Evolutionary conservation across 352 stramenopile genomes (phyloP).

Genomic region (Peronospora farinosa): DNA sequence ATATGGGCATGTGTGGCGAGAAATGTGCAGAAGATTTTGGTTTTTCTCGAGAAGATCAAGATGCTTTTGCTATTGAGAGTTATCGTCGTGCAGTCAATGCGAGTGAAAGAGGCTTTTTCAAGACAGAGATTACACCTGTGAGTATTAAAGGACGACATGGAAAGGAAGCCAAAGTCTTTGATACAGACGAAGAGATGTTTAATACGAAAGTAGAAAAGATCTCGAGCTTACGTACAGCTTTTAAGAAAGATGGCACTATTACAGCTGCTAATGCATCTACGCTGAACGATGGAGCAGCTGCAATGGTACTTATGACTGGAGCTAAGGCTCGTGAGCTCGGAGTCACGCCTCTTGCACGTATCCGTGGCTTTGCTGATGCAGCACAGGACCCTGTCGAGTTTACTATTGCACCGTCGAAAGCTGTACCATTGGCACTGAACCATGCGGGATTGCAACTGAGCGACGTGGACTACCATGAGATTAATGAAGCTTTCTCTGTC

Average conservation of each 20-base stretch:
- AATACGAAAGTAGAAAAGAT: conserved; percentile 91
- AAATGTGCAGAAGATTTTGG: conserved; percentile 89
- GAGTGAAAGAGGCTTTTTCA: conserved; percentile 83
- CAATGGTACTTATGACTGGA: conserved; percentile 94
- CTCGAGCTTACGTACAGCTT: conserved; percentile 84
- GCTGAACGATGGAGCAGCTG: conserved; percentile 95
- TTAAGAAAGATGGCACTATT: conserved; percentile 94
- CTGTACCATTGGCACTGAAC: conserved; percentile 89
- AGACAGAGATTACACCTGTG: conserved; percentile 89
- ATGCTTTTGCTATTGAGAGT: conserved; percentile 90
- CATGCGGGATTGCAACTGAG: conserved; percentile 85
- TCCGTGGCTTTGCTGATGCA: conserved; percentile 77
- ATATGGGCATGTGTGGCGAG: conserved; percentile 94
- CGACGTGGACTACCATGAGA: conserved; percentile 98
- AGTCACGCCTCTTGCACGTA: conserved; percentile 65
- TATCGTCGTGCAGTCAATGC: conserved; percentile 83
- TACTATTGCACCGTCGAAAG: conserved; percentile 93
- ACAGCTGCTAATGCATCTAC: conserved; percentile 96
- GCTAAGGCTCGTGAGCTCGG: conserved; percentile 80
- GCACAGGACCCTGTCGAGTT: conserved; percentile 92
- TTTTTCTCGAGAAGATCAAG: conserved; percentile 93
- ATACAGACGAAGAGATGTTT: conserved; percentile 91
- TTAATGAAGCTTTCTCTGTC: conserved; percentile 99
- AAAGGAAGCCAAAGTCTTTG: conserved; percentile 49
- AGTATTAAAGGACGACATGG: conserved; percentile 55